Base-by-base conservation (phyloP, 768 basidiomycete species). In the Stropharia rugosoannulata region DNA sequence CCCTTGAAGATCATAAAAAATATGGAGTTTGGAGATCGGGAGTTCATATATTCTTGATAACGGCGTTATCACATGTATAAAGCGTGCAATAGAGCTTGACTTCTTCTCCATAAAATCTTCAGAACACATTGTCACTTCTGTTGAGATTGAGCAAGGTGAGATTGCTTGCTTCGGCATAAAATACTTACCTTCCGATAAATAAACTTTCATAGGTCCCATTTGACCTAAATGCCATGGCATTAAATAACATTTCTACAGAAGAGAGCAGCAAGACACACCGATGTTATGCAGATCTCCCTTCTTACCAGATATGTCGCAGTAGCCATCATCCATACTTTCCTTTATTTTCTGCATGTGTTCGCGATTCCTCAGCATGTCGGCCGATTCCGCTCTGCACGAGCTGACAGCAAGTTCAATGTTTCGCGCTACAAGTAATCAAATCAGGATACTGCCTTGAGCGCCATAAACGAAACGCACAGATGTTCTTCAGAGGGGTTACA, bases 1-100 rank as follows among this genome's bases (percentile, higher is more conserved):
- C 1, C 96, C 95, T 4, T 75, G 73, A 18, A 78, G 67, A 65
- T 98, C 95, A 70, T 86, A 89, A 68, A 98, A 98, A 5, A 99
- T 80, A 62, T 96, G 92, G 55, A 97, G 62, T 44, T 87, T 88
- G 0, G 80, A 72, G 25, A 84, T 70, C 1, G 93, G 86, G 36
- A 98, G 80, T 59, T 80, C 78, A 68, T 93, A 98, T 13, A 95
- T 76, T 29, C 76, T 67, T 4, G 84, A 79, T 16, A 98, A 77
- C 0, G 86, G 84, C 0, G 72, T 70, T 51, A 95, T 75, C 37
- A 95, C 72, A 49, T 83, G 75, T 19, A 92, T 81, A 67, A 97
- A 95, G 16, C 92, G 83, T 22, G 82, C 81, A 16, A 92, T 72
- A 0, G 78, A 66, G 32, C 84, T 80, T n/a, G 72, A 72, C 66